Evolutionary conservation across 2,329 filamentous ascomycete species (phyloP).

Genomic region (Emergomyces pasteurianus): DNA sequence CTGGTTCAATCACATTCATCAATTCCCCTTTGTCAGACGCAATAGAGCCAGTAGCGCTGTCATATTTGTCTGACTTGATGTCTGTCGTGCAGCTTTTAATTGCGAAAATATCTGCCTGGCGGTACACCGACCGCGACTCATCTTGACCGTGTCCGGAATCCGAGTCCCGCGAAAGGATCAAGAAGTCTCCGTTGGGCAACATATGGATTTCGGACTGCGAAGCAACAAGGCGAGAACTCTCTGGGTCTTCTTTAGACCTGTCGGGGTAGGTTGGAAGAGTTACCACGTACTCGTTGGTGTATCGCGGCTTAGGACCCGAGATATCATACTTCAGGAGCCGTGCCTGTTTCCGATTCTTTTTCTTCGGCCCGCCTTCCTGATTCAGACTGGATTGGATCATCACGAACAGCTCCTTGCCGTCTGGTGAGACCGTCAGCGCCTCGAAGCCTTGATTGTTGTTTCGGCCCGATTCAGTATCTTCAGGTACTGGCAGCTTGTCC

Average conservation of each 20-base stretch:
- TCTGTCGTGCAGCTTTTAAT: conserved; percentile 47
- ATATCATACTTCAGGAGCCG: conserved; percentile 56
- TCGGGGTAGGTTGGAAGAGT: conserved; percentile 49
- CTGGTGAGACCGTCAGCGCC: conserved; percentile 50
- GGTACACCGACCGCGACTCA: conserved; percentile 46
- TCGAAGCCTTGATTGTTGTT: conserved; percentile 68
- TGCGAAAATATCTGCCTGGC: conserved; percentile 59
- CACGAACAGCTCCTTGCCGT: conserved; percentile 52
- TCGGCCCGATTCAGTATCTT: conserved; percentile 49
- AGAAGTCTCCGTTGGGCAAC: conserved; percentile 51
- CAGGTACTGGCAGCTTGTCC: conserved; percentile 38
- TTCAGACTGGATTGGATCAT: conserved; percentile 54
- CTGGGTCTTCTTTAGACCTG: conserved; percentile 37
- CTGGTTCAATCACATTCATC: conserved; percentile 42
- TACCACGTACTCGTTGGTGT: conserved; percentile 53
- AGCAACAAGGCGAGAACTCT: conserved; percentile 43
- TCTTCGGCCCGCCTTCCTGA: conserved; percentile 49
- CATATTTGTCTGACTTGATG: conserved; percentile 38
- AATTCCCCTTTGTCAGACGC: conserved; percentile 42
- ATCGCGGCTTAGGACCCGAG: conserved; percentile 31
- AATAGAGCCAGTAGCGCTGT: conserved; percentile 31
- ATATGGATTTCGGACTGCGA: conserved; percentile 59
- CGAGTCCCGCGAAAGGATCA: conserved; percentile 55
- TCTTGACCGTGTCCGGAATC: conserved; percentile 46
- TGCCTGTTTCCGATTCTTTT: conserved; percentile 43